phyloP scores from a whole-genome alignment of 495 filamentous ascomycete genomes.

The Xylaria venustula region DNA sequence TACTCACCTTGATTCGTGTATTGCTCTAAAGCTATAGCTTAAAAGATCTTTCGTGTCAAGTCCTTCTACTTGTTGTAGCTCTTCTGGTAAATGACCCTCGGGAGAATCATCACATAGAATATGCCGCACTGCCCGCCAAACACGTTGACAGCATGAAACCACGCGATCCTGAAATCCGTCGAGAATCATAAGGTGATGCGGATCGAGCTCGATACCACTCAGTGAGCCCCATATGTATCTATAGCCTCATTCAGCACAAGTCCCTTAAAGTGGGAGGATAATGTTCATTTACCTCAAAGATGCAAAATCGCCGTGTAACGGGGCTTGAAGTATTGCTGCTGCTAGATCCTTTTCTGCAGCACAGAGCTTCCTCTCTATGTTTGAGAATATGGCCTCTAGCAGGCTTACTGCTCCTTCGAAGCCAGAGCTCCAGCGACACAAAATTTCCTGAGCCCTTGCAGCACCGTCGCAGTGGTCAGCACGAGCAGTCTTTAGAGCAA shows the following conservation, averaged over 20 bases:
- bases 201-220: slow-evolving; percentile 27
- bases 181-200: slow-evolving; percentile 39
- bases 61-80: slow-evolving; percentile 65
- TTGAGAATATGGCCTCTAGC: slow-evolving; percentile 44
- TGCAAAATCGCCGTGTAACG: slow-evolving; percentile 70
- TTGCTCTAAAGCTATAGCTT: slow-evolving; percentile 88
- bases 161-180: slow-evolving; percentile 53
- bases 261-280: background rate
- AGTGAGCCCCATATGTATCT: slow-evolving; percentile 48
- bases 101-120: slow-evolving; percentile 89
- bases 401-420: slow-evolving; percentile 36
- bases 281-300: slow-evolving; percentile 52
- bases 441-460: slow-evolving; percentile 59
- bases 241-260: slow-evolving; percentile 14
- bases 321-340: slow-evolving; percentile 59
- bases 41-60: slow-evolving; percentile 79
- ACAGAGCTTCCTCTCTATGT: slow-evolving; percentile 56
- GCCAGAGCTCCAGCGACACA: slow-evolving; percentile 29
- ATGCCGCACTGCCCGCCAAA: slow-evolving; percentile 73
- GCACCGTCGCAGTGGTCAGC: slow-evolving; percentile 87
- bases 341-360: slow-evolving; percentile 57
- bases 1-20: slow-evolving; percentile 82
- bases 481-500: slow-evolving; percentile 62
- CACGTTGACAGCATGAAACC: slow-evolving; percentile 51
- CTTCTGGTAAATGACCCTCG: slow-evolving; percentile 78